Conservation (phyloP, 148 eudicot species). For the Limonium bicolor region DNA sequence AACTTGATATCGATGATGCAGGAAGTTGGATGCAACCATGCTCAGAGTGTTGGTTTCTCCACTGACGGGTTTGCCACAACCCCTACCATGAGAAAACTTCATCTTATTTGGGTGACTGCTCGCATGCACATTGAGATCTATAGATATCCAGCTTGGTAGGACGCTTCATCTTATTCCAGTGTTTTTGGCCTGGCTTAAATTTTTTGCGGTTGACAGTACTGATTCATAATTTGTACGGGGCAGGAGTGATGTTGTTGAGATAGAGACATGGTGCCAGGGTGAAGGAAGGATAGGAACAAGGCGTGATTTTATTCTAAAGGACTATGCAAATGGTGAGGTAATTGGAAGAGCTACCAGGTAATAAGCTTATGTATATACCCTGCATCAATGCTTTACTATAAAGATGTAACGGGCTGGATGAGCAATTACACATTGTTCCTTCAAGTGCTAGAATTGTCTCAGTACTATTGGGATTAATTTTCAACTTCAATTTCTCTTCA, state of each 20-base stretch:
- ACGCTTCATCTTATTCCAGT: not conserved
- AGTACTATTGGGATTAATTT: too few relatives aligned
- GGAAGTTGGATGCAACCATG: conserved; percentile 99
- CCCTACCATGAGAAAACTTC: conserved; percentile 74
- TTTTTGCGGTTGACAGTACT: not conserved
- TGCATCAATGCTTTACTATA: too few relatives aligned
- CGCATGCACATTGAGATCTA: conserved; percentile 97
- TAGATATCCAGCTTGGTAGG: conserved; percentile 83
- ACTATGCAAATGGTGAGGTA: conserved; percentile 66
- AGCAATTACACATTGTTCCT: too few relatives aligned
- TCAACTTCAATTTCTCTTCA: too few relatives aligned
- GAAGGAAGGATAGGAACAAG: conserved; percentile 91
- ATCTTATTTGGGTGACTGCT: conserved; percentile 97
- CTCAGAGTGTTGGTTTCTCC: conserved; percentile 88
- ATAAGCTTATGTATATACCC: not conserved
- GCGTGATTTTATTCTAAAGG: conserved; percentile 87
- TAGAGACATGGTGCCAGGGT: conserved; percentile 96
- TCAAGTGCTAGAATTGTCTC: too few relatives aligned
- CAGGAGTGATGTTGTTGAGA: conserved; percentile 94
- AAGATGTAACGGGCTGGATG: too few relatives aligned
- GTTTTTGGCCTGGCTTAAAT: not conserved
- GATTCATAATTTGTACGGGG: conserved; percentile 6
- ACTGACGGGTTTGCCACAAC: conserved; percentile 98
- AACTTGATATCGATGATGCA: conserved; percentile 15
- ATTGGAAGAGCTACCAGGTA: conserved; percentile 96